Conservation (phyloP, 352 stramenopile species). For the Phytophthora pisi region DNA sequence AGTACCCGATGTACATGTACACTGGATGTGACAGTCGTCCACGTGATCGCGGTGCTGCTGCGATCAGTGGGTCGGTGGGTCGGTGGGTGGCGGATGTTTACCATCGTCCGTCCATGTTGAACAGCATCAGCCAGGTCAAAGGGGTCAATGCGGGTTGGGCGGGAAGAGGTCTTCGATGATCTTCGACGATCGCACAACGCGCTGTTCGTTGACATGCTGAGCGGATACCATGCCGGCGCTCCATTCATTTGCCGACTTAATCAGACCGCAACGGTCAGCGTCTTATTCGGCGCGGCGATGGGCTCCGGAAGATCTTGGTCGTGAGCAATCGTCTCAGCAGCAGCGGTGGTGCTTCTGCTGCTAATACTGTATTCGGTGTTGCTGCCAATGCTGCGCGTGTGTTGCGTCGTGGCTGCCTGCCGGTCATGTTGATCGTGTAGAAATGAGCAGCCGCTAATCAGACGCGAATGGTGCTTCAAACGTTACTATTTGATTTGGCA, state of each 20-base stretch:
- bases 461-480: slow-evolving; percentile 12
- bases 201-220: neutral
- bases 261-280: slow-evolving; percentile 18
- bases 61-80: slow-evolving; percentile 14
- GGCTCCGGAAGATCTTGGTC: slow-evolving; percentile 11
- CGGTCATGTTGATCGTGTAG: slow-evolving; percentile 9
- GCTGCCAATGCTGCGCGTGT: neutral
- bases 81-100: slow-evolving; percentile 25
- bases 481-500: slow-evolving; percentile 24
- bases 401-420: slow-evolving; percentile 10
- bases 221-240: neutral
- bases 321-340: neutral
- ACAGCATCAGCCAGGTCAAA: neutral
- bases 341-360: neutral
- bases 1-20: neutral
- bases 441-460: slow-evolving; percentile 30
- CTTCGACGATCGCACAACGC: slow-evolving; percentile 27
- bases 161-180: slow-evolving; percentile 15
- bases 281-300: slow-evolving; percentile 9
- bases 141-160: neutral
- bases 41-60: slow-evolving; percentile 25
- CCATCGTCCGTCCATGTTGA: slow-evolving; percentile 6
- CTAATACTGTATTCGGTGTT: neutral
- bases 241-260: slow-evolving; percentile 15
- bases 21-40: slow-evolving; percentile 8